A percentile compares a stretch with the other conserved stretches of the same genome.
Evolutionary conservation across 768 basidiomycete species (phyloP).

Genomic region (Russula sp.): DNA sequence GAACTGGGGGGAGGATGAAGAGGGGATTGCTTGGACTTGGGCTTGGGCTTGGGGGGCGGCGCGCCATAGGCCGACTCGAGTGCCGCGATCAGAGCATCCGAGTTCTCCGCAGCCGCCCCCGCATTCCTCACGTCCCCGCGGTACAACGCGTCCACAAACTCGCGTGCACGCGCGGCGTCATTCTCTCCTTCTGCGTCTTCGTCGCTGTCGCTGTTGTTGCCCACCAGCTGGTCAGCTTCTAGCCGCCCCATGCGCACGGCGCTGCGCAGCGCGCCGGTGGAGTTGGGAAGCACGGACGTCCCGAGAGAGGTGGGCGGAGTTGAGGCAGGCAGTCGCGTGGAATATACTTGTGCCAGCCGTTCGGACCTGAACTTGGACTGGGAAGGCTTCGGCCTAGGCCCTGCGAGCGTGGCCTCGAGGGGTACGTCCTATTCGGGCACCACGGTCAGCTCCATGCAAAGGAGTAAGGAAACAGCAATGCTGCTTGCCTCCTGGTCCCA

Average conservation of each 20-base stretch:
- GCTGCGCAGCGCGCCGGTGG: slow-evolving; percentile 23
- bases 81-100: slow-evolving; percentile 12
- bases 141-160: slow-evolving; percentile 25
- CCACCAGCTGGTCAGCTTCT: slow-evolving; percentile 25
- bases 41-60: too few species aligned
- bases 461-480: neutral
- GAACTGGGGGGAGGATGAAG: neutral
- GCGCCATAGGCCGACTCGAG: slow-evolving; percentile 16
- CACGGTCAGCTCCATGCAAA: neutral
- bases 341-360: slow-evolving; percentile 25
- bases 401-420: slow-evolving; percentile 36
- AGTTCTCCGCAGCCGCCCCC: slow-evolving; percentile 22
- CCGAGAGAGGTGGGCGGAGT: slow-evolving; percentile 29
- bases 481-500: slow-evolving; percentile 39
- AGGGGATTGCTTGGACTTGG: neutral
- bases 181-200: slow-evolving; percentile 17
- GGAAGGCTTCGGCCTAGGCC: slow-evolving; percentile 37
- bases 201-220: slow-evolving; percentile 28
- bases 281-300: slow-evolving; percentile 27
- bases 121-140: slow-evolving; percentile 29
- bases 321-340: slow-evolving; percentile 7
- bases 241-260: slow-evolving; percentile 29
- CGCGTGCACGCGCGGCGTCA: slow-evolving; percentile 20
- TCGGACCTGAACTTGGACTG: slow-evolving; percentile 62
- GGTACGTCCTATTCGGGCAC: slow-evolving; percentile 34